A percentile compares a stretch with the other conserved stretches of the same genome.
phyloP scores from a whole-genome alignment of 129 eudicot species.

The Tanacetum coccineum region DNA sequence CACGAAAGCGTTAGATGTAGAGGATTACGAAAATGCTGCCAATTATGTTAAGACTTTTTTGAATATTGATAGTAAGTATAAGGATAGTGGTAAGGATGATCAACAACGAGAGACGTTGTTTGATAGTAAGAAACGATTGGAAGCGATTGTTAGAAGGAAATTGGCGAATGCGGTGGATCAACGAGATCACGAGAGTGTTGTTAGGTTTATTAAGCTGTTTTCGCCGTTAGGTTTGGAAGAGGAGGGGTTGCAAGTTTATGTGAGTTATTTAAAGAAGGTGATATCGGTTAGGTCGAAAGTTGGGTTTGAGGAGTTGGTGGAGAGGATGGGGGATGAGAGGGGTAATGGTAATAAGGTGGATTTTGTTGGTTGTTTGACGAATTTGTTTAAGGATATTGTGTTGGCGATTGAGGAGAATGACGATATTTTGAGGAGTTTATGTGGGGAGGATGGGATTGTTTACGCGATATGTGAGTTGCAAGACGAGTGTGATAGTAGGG shows the following conservation, averaged over 20 bases:
- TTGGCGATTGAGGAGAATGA: slow-evolving; percentile 73
- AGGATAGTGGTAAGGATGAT: slow-evolving; percentile 45
- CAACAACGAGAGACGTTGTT: slow-evolving; percentile 58
- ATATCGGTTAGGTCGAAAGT: slow-evolving; percentile 58
- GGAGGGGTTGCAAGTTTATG: slow-evolving; percentile 81
- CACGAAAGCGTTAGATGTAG: slow-evolving; percentile 43
- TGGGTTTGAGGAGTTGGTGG: slow-evolving; percentile 70
- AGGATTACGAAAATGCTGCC: slow-evolving; percentile 67
- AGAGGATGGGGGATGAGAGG: slow-evolving; percentile 44
- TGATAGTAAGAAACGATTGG: slow-evolving; percentile 56
- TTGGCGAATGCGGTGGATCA: slow-evolving; percentile 51
- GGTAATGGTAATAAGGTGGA: slow-evolving; percentile 30
- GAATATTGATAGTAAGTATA: slow-evolving; percentile 50
- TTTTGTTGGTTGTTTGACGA: slow-evolving; percentile 75
- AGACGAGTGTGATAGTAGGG: slow-evolving; percentile 88
- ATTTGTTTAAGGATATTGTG: slow-evolving; percentile 77
- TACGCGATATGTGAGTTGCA: slow-evolving; percentile 86
- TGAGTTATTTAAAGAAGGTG: slow-evolving; percentile 65
- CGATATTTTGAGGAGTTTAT: slow-evolving; percentile 64
- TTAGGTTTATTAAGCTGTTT: slow-evolving; percentile 58
- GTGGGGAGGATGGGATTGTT: slow-evolving; percentile 89
- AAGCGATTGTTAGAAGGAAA: slow-evolving; percentile 43
- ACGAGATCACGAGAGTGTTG: slow-evolving; percentile 50
- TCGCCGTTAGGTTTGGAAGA: slow-evolving; percentile 70
- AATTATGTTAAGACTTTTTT: slow-evolving; percentile 47